phyloP scores from a whole-genome alignment of 2,329 filamentous ascomycete species.

The Ceratocystis colombiana region DNA sequence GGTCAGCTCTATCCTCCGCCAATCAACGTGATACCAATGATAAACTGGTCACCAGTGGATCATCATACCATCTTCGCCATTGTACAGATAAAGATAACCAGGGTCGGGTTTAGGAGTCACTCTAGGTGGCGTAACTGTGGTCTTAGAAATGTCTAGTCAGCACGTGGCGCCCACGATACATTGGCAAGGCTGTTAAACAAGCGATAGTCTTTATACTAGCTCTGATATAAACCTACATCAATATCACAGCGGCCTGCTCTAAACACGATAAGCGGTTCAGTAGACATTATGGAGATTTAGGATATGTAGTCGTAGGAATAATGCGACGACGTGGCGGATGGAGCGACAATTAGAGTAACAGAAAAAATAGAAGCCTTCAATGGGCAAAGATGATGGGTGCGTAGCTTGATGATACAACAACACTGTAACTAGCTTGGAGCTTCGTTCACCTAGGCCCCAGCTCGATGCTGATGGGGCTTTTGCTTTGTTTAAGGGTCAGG shows the following conservation, averaged over 20 bases:
- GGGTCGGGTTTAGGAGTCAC: constrained; percentile 62
- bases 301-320: not conserved
- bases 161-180: constrained; percentile 12
- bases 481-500: constrained; percentile 15
- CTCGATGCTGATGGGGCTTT: not conserved
- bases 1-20: constrained; percentile 13
- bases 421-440: constrained; percentile 16
- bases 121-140: constrained; percentile 49
- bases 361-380: constrained; percentile 1
- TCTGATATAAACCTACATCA: constrained; percentile 48
- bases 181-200: constrained; percentile 16
- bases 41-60: not conserved
- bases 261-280: constrained; percentile 82
- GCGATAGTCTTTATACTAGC: not conserved
- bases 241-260: constrained; percentile 86
- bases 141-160: constrained; percentile 20
- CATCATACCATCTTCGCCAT: constrained; percentile 61
- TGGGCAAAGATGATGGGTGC: not conserved
- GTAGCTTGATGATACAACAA: constrained; percentile 15
- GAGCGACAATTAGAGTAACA: not conserved
- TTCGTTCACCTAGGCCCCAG: constrained; percentile 3
- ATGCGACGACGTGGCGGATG: not conserved
- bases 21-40: not conserved
- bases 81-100: constrained; percentile 87
- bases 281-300: constrained; percentile 55